Evolutionary conservation across 352 stramenopile genomes (phyloP).

Genomic region (Lagenidium giganteum): DNA sequence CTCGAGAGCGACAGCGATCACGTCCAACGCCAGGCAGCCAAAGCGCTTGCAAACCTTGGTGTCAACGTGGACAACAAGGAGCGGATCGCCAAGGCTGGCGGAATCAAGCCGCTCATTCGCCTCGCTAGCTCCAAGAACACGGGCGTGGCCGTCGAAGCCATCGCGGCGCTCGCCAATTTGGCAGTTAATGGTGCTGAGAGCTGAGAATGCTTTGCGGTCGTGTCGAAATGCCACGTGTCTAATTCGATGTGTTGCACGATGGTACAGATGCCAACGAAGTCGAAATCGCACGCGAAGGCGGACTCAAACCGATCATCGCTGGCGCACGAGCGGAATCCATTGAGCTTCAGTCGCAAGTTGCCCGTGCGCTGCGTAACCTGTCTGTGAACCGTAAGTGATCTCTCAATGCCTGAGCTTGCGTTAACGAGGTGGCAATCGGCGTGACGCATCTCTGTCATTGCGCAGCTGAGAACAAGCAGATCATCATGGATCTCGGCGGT

Average conservation of each 20-base stretch:
- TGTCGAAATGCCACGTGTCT: not conserved
- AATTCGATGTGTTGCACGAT: not conserved
- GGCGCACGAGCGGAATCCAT: constrained; percentile 72
- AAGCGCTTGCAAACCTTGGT: constrained; percentile 91
- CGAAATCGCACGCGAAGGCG: constrained; percentile 85
- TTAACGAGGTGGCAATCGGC: not conserved
- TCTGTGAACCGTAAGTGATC: constrained; percentile 85
- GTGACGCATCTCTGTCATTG: constrained; percentile 5
- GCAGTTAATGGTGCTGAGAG: constrained; percentile 87
- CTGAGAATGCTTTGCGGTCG: no score
- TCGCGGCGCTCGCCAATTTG: constrained; percentile 93
- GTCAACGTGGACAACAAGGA: constrained; percentile 94
- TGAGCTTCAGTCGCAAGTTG: constrained; percentile 85
- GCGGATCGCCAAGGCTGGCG: constrained; percentile 86
- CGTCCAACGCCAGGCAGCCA: constrained; percentile 90
- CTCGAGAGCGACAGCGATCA: constrained; percentile 80
- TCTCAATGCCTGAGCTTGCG: not conserved
- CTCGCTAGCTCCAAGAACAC: constrained; percentile 81
- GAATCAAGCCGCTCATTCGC: constrained; percentile 84
- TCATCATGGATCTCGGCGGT: constrained; percentile 79
- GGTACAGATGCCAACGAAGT: constrained; percentile 86
- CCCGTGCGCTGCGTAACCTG: constrained; percentile 90
- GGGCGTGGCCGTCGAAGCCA: constrained; percentile 85
- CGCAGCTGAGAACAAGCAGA: constrained; percentile 85
- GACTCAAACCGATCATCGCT: constrained; percentile 89